phyloP scores from a whole-genome alignment of 176 grass and related monocot species.

The Canna indica region DNA sequence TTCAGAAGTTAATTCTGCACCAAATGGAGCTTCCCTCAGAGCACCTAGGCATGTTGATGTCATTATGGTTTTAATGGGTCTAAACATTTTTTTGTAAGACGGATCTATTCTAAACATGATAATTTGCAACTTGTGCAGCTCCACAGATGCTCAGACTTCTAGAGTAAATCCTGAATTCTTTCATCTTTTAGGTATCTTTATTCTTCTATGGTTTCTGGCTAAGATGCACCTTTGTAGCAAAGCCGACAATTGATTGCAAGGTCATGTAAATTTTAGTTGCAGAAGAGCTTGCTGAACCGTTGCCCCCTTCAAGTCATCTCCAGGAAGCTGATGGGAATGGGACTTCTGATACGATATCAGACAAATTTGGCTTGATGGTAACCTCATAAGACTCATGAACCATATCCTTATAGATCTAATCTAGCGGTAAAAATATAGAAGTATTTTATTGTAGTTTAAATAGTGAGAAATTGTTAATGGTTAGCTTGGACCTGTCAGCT shows the following conservation, averaged over 20 bases:
- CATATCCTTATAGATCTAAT: no score
- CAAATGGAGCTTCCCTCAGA: constrained; percentile 28
- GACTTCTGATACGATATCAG: constrained; percentile 22
- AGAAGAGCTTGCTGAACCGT: constrained; percentile 21
- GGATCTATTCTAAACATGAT: constrained; percentile 4
- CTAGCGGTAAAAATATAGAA: not conserved
- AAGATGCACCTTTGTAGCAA: not conserved
- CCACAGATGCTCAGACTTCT: constrained; percentile 40
- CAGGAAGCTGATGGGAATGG: constrained; percentile 19
- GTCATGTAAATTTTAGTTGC: constrained; percentile 34
- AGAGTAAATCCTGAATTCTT: constrained; percentile 47
- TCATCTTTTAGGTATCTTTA: constrained; percentile 48
- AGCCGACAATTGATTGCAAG: not conserved
- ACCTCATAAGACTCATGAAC: not conserved
- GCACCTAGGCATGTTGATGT: constrained; percentile 29
- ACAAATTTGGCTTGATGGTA: constrained; percentile 42
- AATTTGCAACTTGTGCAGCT: constrained; percentile 21
- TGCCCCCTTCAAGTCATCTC: constrained; percentile 32
- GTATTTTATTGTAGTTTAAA: not conserved
- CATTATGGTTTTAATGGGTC: not conserved
- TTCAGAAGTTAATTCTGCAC: constrained; percentile 58
- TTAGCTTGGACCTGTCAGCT: no score
- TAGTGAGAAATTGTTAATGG: not conserved
- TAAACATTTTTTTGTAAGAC: no score
- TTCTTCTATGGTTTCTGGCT: not conserved